These are phyloP conservation scores for Rhizopogon sp. DNA, from an alignment of 768 basidiomycete species.

Conservation along the genomic window DNA sequence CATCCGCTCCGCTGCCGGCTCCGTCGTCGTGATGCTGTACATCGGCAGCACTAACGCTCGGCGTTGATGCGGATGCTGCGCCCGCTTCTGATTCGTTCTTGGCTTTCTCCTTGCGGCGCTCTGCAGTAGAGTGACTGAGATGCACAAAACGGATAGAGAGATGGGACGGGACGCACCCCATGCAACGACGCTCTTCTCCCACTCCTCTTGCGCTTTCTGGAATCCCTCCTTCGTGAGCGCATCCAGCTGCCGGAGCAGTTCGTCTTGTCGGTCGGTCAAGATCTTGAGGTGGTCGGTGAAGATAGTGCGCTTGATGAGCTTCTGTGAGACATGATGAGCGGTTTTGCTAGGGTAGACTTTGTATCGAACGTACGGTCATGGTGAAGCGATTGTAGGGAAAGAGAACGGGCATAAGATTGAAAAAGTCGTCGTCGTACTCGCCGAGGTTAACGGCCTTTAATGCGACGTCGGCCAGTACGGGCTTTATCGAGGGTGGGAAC, in stretches of 20 bases:
- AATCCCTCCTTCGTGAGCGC: slow-evolving; percentile 62
- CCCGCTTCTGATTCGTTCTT: slow-evolving; percentile 31
- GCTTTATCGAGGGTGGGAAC: slow-evolving; percentile 81
- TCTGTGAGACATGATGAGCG: slow-evolving; percentile 40
- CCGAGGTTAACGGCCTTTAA: slow-evolving; percentile 75
- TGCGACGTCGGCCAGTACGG: slow-evolving; percentile 64
- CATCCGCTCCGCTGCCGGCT: slow-evolving; percentile 20
- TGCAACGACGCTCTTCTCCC: slow-evolving; percentile 59
- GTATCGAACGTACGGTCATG: slow-evolving; percentile 59
- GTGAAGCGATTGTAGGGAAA: slow-evolving; percentile 97
- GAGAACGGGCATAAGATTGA: slow-evolving; percentile 77
- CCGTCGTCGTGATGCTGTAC: slow-evolving; percentile 25
- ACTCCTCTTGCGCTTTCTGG: slow-evolving; percentile 67
- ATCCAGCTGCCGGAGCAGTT: slow-evolving; percentile 58
- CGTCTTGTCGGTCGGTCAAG: slow-evolving; percentile 63
- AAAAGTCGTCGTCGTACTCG: slow-evolving; percentile 91
- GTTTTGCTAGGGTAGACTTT: not conserved
- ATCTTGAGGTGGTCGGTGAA: slow-evolving; percentile 68
- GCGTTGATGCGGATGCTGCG: slow-evolving; percentile 24
- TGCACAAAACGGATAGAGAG: too few relatives aligned
- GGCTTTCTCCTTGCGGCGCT: slow-evolving; percentile 54
- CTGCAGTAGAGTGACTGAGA: slow-evolving; percentile 17
- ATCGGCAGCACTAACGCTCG: slow-evolving; percentile 13
- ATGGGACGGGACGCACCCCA: slow-evolving; percentile 51
- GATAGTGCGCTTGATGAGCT: slow-evolving; percentile 90